These are phyloP conservation scores for Pneumocystis oryctolagi DNA, from an alignment of 1,139 yeast species.

Conservation along the genomic window DNA sequence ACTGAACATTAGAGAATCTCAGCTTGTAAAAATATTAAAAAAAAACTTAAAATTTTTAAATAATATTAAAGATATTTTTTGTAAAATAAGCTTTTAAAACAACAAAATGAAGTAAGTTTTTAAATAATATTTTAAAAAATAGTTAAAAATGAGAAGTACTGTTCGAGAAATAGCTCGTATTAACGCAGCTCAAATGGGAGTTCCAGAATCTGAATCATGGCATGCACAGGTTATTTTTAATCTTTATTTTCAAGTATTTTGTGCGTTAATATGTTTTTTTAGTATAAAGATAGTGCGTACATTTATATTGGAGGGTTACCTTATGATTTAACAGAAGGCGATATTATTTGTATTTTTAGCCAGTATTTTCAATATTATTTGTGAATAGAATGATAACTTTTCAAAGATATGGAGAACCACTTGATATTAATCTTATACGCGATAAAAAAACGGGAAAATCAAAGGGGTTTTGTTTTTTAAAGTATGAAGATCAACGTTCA, in stretches of 20 bases:
- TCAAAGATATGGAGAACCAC: conserved; percentile 47
- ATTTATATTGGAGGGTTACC: conserved; percentile 56
- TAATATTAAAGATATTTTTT: not conserved
- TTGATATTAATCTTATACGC: conserved; percentile 56
- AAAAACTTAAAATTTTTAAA: too few relatives aligned
- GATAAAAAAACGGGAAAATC: conserved; percentile 56
- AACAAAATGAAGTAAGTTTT: not conserved
- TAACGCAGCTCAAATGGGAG: conserved; percentile 9
- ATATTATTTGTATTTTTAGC: conserved; percentile 62
- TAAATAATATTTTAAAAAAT: not conserved
- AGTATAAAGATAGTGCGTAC: conserved; percentile 3
- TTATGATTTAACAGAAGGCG: conserved; percentile 50
- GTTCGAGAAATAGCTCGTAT: conserved; percentile 1
- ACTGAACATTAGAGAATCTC: too few relatives aligned
- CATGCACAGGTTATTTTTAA: conserved; percentile 1
- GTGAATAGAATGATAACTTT: not conserved
- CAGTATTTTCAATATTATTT: conserved; percentile 37
- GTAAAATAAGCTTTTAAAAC: not conserved
- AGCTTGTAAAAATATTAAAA: too few relatives aligned
- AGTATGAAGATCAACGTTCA: conserved; percentile 69
- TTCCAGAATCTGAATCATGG: conserved; percentile 12
- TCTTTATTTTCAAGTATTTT: not conserved
- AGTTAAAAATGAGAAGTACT: not conserved
- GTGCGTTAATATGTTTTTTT: not conserved
- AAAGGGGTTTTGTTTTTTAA: conserved; percentile 66